Evolutionary conservation across 2,329 filamentous ascomycete genomes (phyloP).

Genomic region (Dothidotthia symphoricarpi): DNA sequence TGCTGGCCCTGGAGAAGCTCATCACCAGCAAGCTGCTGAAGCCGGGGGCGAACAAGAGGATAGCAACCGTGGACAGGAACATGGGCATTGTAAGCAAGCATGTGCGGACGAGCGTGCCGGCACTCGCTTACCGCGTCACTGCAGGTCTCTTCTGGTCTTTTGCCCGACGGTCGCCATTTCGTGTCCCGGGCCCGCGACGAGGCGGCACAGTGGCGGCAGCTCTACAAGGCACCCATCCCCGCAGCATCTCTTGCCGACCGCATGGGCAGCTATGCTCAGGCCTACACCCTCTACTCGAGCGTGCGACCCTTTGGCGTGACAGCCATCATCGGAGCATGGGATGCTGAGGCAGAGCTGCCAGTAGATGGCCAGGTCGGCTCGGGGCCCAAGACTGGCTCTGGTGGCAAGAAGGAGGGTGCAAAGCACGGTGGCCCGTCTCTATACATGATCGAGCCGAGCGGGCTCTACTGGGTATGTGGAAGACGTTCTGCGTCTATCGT

Average conservation of each 20-base stretch:
- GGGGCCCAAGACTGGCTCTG: constrained; percentile 75
- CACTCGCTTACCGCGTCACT: no score
- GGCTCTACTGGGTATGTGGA: constrained; percentile 76
- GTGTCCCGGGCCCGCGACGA: constrained; percentile 92
- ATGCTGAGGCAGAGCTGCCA: constrained; percentile 78
- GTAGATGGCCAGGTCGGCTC: constrained; percentile 89
- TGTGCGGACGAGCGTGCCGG: background rate
- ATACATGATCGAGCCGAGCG: constrained; percentile 99
- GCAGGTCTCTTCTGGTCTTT: constrained; percentile 90
- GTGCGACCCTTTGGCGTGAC: constrained; percentile 97
- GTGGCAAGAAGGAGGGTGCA: constrained; percentile 73
- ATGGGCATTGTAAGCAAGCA: constrained; percentile 74
- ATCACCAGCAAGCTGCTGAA: constrained; percentile 94
- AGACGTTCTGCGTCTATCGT: background rate
- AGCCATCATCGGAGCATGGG: constrained; percentile 89
- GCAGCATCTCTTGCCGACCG: constrained; percentile 83
- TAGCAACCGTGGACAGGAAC: constrained; percentile 91
- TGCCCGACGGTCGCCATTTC: constrained; percentile 94
- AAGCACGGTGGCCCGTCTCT: constrained; percentile 86
- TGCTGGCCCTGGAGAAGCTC: constrained; percentile 95
- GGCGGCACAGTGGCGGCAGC: constrained; percentile 82
- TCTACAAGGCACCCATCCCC: constrained; percentile 93
- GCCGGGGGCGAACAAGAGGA: constrained; percentile 92
- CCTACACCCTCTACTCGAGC: constrained; percentile 94
- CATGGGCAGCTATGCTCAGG: constrained; percentile 94